Conservation (phyloP, 1,284 basidiomycete genomes). For the Rugosomyces carneus region DNA sequence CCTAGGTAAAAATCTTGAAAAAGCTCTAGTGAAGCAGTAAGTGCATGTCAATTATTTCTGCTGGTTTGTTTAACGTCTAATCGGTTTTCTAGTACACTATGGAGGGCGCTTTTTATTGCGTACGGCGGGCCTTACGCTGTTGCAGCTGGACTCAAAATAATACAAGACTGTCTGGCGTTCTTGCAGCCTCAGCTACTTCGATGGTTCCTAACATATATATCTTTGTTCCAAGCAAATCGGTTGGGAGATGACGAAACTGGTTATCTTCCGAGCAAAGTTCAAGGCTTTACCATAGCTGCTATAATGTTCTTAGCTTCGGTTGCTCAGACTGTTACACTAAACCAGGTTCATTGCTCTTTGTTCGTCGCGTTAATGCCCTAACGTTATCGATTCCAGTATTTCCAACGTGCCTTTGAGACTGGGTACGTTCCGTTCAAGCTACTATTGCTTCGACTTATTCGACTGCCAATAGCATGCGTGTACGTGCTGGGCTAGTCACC, state of each 20-base stretch:
- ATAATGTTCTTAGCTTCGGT: constrained; percentile 79
- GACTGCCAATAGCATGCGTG: constrained; percentile 59
- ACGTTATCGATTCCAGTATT: constrained; percentile 51
- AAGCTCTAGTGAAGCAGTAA: constrained; percentile 55
- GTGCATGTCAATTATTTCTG: constrained; percentile 17
- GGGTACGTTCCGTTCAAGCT: constrained; percentile 35
- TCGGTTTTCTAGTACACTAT: constrained; percentile 47
- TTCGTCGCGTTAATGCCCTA: background rate
- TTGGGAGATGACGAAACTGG: constrained; percentile 22
- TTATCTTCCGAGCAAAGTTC: constrained; percentile 24
- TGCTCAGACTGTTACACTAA: constrained; percentile 76
- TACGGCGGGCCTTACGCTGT: constrained; percentile 77
- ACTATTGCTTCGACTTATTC: background rate
- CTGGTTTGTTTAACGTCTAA: background rate
- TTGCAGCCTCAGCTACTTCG: constrained; percentile 87
- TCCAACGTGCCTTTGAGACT: constrained; percentile 75
- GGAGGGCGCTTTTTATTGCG: constrained; percentile 65
- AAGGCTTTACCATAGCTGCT: constrained; percentile 73
- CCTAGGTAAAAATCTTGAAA: constrained; percentile 61
- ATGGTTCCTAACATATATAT: constrained; percentile 77
- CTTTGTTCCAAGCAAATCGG: constrained; percentile 57
- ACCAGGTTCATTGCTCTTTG: constrained; percentile 53
- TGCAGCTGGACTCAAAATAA: constrained; percentile 65
- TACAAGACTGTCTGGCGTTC: constrained; percentile 81
- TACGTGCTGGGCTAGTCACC: constrained; percentile 83